phyloP scores from a whole-genome alignment of 805 yeast species.

The Kregervanrija delftensis region DNA sequence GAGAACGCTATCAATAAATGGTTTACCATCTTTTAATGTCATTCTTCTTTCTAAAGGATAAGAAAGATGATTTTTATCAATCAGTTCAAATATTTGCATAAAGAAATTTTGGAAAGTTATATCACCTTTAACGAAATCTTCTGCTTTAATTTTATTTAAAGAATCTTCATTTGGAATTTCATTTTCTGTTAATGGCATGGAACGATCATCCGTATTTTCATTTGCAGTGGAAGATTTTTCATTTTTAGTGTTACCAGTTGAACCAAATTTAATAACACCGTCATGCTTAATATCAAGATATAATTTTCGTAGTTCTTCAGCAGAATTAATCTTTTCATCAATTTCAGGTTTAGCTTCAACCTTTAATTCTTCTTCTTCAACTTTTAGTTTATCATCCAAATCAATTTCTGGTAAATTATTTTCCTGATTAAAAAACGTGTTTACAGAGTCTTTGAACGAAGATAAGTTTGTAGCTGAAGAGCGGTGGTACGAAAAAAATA shows the following conservation, averaged over 20 bases:
- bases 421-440: too few species aligned
- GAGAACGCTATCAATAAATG: constrained; percentile 26
- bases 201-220: constrained; percentile 20
- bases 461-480: constrained; percentile 13
- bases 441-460: neutral
- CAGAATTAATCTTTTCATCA: constrained; percentile 2
- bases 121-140: constrained; percentile 26
- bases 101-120: constrained; percentile 27
- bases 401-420: too few species aligned
- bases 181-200: constrained; percentile 21
- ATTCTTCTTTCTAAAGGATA: constrained; percentile 27
- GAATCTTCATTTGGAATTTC: constrained; percentile 23
- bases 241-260: constrained; percentile 20
- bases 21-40: constrained; percentile 26
- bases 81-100: constrained; percentile 24
- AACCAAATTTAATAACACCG: constrained; percentile 20
- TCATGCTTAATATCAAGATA: constrained; percentile 16
- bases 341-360: too few species aligned
- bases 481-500: constrained; percentile 8
- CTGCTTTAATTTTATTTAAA: constrained; percentile 20
- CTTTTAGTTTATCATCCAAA: too few species aligned
- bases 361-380: too few species aligned
- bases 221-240: constrained; percentile 9
- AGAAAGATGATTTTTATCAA: constrained; percentile 23
- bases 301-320: constrained; percentile 17